Conservation (phyloP, 306 rosid genomes). For the Vigna radiata region DNA sequence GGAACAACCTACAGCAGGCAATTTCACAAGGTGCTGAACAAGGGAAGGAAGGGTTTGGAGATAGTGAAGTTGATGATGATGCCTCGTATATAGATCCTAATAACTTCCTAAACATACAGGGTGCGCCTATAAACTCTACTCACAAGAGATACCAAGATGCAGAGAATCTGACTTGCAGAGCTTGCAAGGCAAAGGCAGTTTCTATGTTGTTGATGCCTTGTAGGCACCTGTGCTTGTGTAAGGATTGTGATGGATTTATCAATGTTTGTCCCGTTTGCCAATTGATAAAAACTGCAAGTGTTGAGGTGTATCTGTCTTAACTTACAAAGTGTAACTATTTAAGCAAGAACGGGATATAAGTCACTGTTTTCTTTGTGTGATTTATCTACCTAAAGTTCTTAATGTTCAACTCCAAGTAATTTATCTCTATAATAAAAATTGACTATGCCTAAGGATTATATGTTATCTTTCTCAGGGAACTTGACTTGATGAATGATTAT, state of each 20-base stretch:
- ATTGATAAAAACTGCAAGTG: constrained; percentile 71
- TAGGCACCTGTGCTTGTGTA: constrained; percentile 89
- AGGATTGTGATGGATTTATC: constrained; percentile 74
- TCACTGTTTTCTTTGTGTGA: constrained; percentile 41
- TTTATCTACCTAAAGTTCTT: constrained; percentile 20
- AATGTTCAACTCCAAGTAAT: constrained; percentile 21
- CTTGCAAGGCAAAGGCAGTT: constrained; percentile 83
- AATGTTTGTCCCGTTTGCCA: constrained; percentile 83
- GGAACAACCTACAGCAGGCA: constrained; percentile 84
- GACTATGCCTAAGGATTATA: neutral
- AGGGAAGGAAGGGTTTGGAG: constrained; percentile 96
- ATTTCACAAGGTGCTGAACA: constrained; percentile 86
- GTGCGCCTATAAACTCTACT: constrained; percentile 41
- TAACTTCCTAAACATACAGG: constrained; percentile 59
- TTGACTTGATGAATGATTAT: neutral
- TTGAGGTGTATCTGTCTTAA: constrained; percentile 76
- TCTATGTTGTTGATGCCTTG: constrained; percentile 90
- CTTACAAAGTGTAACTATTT: constrained; percentile 38
- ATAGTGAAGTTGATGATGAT: constrained; percentile 85
- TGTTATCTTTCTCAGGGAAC: constrained; percentile 10
- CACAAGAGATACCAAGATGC: constrained; percentile 50
- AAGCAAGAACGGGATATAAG: constrained; percentile 29
- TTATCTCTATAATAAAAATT: constrained; percentile 34
- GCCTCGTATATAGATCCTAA: constrained; percentile 70
- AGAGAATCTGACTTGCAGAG: constrained; percentile 63